Evolutionary conservation across 2,329 filamentous ascomycete genomes (phyloP).

Genomic region (Fusarium musae): DNA sequence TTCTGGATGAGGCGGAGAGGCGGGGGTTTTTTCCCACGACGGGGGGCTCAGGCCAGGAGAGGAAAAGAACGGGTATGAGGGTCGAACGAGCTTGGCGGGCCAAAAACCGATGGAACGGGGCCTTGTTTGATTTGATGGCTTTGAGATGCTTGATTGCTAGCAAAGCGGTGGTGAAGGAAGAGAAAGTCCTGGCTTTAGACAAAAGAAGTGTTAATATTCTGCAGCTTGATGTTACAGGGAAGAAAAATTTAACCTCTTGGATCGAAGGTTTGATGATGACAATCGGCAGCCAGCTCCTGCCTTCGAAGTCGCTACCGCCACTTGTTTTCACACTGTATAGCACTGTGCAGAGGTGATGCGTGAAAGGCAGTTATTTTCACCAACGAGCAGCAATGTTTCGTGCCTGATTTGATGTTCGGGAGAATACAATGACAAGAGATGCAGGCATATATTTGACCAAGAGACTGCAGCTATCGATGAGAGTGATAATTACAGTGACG

Average conservation of each 20-base stretch:
- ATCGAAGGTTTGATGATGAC: conserved; percentile 2
- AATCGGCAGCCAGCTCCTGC: conserved; percentile 21
- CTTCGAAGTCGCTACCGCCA: conserved; percentile 30
- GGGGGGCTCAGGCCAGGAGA: conserved; percentile 37
- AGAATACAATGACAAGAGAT: background rate
- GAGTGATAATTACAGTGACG: background rate
- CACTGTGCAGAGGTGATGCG: conserved; percentile 18
- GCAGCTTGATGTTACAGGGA: conserved; percentile 6
- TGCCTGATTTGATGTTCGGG: background rate
- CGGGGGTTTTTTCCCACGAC: conserved; percentile 44
- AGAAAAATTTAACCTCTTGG: conserved; percentile 18
- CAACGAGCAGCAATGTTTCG: background rate
- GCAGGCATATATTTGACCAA: background rate
- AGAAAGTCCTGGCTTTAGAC: background rate
- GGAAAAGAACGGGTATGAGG: conserved; percentile 43
- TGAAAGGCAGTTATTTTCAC: background rate
- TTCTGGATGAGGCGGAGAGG: conserved; percentile 45
- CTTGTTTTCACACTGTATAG: conserved; percentile 12
- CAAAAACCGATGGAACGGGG: conserved; percentile 27
- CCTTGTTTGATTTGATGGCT: conserved; percentile 26
- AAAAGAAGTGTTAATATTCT: conserved; percentile 8
- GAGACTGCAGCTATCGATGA: background rate
- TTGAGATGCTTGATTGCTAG: conserved; percentile 19
- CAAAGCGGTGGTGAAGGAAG: conserved; percentile 23
- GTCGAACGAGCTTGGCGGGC: conserved; percentile 38